These are phyloP conservation scores for Schizonepeta tenuifolia DNA, from an alignment of 257 asterid genomes.

Conservation along the genomic window DNA sequence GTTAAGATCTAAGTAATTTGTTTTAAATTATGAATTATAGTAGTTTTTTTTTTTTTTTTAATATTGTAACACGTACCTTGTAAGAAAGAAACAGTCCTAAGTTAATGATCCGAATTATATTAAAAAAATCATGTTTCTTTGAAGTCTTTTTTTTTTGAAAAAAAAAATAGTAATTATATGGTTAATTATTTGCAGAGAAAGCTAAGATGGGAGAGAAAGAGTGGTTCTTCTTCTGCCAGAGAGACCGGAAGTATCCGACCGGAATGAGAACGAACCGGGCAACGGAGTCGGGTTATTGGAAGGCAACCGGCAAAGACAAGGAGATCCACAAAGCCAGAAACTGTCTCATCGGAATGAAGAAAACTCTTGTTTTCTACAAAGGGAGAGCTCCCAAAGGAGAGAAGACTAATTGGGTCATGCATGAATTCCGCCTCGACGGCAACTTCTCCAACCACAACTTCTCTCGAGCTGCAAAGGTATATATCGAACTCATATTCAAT, in stretches of 20 bases:
- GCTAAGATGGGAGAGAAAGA: slow-evolving; percentile 84
- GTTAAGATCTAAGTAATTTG: no score
- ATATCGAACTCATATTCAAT: slow-evolving; percentile 29
- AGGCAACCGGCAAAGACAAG: slow-evolving; percentile 88
- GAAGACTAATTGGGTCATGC: slow-evolving; percentile 86
- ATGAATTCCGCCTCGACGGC: slow-evolving; percentile 76
- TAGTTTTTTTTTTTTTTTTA: no score
- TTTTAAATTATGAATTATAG: no score
- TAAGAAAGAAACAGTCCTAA: not conserved
- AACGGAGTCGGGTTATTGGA: slow-evolving; percentile 82
- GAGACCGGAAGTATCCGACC: slow-evolving; percentile 84
- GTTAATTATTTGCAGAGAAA: slow-evolving; percentile 68
- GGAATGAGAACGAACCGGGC: slow-evolving; percentile 91
- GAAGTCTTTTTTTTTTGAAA: not conserved
- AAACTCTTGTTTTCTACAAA: slow-evolving; percentile 87
- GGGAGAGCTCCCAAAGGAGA: slow-evolving; percentile 95
- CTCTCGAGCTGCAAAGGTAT: slow-evolving; percentile 72
- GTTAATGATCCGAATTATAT: no score
- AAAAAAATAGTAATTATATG: no score
- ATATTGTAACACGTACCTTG: not conserved
- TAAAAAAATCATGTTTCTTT: no score
- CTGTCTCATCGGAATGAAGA: slow-evolving; percentile 83
- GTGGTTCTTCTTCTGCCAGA: slow-evolving; percentile 75
- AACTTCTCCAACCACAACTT: slow-evolving; percentile 56
- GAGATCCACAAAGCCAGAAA: slow-evolving; percentile 61